Evolutionary conservation across 2,329 filamentous ascomycete genomes (phyloP), one percentile per base, ranked within the genome.

Genomic region (Colletotrichum sp.): DNA sequence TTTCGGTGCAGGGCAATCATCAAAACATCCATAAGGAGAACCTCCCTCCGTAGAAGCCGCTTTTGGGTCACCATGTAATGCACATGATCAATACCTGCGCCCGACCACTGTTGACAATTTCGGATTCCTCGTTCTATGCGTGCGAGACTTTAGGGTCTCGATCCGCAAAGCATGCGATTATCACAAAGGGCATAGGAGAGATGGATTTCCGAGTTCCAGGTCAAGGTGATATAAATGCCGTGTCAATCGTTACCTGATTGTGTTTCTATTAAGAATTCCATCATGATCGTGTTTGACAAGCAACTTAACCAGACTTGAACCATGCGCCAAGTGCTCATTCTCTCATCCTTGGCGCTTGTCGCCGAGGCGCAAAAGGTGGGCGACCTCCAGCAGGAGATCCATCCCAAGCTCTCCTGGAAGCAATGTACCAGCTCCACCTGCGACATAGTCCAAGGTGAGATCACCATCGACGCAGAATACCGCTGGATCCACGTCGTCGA

Each of bases 401-500:
- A 76, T 13, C 73, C 76, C 2, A 57, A 26, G 8, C 69, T 77
- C 28, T 61, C 68, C 21, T 77, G 75, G 75, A 64, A 72, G 26
- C 38, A 55, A 6, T 77, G 75, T 60, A 70, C 57, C 24, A 52
- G 21, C 21, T 30, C 34, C 3, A 2, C 28, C 18, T 77, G 75
- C 60, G 10, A 57, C 5, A 32, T 65, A 6, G 65, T 76, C 24
- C 26, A 57, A 10, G 72, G 65, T 4, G 72, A 60, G 6, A 61
- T 77, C 28, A 67, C 65, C 3, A 34, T 77, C 24, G 75, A 77
- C 58, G 63, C 75, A 10, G 73, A 72, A 5, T 69, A 34, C 68
- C 75, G 75, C 16, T 77, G 72, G 72, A 7, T 69, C 4, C 75
- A 65, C 36, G 28, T 60, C 15, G 81, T 81, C 36, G 79, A 78